Base-by-base conservation (phyloP, 2,329 filamentous ascomycete genomes). In the Trematosphaeria pertusa region DNA sequence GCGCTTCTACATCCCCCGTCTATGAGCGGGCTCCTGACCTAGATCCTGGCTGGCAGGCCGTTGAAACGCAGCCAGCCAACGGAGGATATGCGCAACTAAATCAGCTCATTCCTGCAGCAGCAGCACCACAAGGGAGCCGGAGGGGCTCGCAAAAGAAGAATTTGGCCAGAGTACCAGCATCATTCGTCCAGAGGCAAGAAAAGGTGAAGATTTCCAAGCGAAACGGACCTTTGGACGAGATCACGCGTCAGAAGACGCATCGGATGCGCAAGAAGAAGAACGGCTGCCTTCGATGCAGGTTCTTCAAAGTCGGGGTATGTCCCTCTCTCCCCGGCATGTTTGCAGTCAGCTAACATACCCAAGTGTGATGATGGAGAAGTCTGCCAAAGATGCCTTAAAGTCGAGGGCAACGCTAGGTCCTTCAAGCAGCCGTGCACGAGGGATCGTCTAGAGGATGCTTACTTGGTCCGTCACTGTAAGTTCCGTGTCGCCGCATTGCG, bases 251-350 rank as follows among this genome's bases (percentile, higher is more conserved):
- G 33, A 67, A 70, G 45, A 68, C 67, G n/a, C 58, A 64, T 24
- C 58, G 57, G 1, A 70, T 71, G 67, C 67, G 69, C 41, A 70
- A 71, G 39, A 57, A 52, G 6, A 65, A 63, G 37, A 53, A 58
- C 4, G 59, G 59, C 31, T 72, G 69, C 39, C 54, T 70, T 7
- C 67, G 67, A 21, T 72, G 69, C 47, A 64, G 62, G 38, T 63
- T 71, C 30, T 71, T 69, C 56, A 70, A 70, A 40, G 59, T 61
- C 10, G 60, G 63, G 14, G 66, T 69, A 62, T 20, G 62, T 47
- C 15, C 12, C 9, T 12, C 4, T n/a, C 22, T 11, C 4, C 17
- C 14, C 15, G 22, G 10, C 10, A 24, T 15, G 11, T 14, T 18
- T 8, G 12, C 14, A 41, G 21, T 37, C 10, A 4, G 35, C 50